A percentile compares a stretch with the other conserved stretches of the same genome.
Evolutionary conservation across 495 filamentous ascomycete species (phyloP).

Genomic region (Apiosordaria backusii): DNA sequence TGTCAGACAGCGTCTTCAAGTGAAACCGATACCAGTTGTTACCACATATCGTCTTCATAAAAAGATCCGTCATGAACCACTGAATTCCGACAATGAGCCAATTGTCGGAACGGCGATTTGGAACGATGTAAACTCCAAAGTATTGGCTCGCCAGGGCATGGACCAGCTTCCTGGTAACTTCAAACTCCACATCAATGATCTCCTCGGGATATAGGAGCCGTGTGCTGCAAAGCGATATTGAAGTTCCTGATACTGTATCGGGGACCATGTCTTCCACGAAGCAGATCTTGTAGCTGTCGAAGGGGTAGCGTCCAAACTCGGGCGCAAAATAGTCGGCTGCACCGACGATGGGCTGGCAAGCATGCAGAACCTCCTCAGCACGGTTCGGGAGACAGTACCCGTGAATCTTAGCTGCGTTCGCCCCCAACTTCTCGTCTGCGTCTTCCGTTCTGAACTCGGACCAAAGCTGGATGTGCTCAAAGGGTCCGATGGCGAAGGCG

Average conservation of each 20-base stretch:
- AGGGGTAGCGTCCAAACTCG: constrained; percentile 82
- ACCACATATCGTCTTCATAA: constrained; percentile 82
- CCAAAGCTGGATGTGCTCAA: constrained; percentile 83
- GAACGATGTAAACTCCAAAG: constrained; percentile 84
- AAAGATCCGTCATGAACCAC: constrained; percentile 89
- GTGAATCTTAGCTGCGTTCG: constrained; percentile 76
- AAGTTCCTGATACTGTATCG: constrained; percentile 72
- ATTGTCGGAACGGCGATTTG: constrained; percentile 71
- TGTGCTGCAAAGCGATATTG: constrained; percentile 81
- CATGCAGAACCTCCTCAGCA: constrained; percentile 73
- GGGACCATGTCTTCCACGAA: constrained; percentile 84
- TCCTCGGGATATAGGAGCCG: constrained; percentile 77
- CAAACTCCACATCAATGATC: constrained; percentile 77
- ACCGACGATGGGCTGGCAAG: constrained; percentile 54
- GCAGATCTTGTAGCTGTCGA: constrained; percentile 80
- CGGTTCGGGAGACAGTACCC: constrained; percentile 87
- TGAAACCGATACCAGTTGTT: constrained; percentile 92
- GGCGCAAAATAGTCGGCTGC: constrained; percentile 84
- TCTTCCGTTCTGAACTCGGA: constrained; percentile 82
- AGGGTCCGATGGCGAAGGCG: constrained; percentile 88
- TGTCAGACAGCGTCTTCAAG: constrained; percentile 81
- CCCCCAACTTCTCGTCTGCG: constrained; percentile 83
- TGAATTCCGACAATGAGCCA: constrained; percentile 92
- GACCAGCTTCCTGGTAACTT: constrained; percentile 70
- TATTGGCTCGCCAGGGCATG: constrained; percentile 90